A percentile compares a stretch with the other conserved stretches of the same genome.
Conservation (phyloP, 2,329 filamentous ascomycete genomes). For the Tolypocladium inflatum region DNA sequence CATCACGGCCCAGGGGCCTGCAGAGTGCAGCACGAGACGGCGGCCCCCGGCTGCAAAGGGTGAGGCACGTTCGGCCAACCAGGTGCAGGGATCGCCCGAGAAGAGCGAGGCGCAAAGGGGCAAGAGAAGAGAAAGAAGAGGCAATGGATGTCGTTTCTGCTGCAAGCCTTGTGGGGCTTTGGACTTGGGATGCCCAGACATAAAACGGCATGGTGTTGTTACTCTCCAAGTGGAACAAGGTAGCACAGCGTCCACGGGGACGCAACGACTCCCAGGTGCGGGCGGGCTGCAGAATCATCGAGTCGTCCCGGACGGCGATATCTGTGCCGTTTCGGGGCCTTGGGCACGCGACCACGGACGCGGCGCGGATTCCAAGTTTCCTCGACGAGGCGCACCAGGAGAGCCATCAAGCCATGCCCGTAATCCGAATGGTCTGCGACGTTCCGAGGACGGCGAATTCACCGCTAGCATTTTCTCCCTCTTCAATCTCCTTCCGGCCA, state of each 20-base stretch:
- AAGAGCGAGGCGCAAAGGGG: not conserved
- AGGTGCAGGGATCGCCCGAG: not conserved
- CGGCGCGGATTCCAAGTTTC: too few species aligned
- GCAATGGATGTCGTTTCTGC: not conserved
- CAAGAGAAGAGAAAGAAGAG: not conserved
- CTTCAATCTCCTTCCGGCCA: not conserved
- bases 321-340: not conserved
- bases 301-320: too few species aligned
- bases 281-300: too few species aligned
- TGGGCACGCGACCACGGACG: not conserved
- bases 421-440: not conserved
- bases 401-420: too few species aligned
- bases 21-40: not conserved
- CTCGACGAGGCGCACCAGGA: not conserved
- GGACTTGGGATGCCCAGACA: not conserved
- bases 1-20: not conserved
- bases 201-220: not conserved
- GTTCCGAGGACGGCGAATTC: not conserved
- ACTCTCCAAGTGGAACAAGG: not conserved
- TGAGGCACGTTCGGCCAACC: not conserved
- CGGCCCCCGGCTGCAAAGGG: not conserved
- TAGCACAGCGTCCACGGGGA: not conserved
- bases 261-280: not conserved
- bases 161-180: not conserved
- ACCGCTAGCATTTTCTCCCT: not conserved